Evolutionary conservation across 805 yeast species (phyloP).

Genomic region (Nakazawaea wyomingensis): DNA sequence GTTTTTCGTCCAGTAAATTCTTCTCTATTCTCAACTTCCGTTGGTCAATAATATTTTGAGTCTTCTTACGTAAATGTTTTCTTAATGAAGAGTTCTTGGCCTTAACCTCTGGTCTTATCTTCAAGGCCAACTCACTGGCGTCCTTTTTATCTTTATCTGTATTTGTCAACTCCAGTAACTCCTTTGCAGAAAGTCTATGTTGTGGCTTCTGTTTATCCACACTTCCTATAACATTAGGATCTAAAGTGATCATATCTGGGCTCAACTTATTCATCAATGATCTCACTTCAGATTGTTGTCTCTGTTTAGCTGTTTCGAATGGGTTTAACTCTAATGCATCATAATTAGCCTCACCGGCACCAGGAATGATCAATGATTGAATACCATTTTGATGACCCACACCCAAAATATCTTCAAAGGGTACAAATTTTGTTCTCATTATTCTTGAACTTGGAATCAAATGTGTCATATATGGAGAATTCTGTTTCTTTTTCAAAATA

Average conservation of each 20-base stretch:
- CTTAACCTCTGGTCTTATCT: conserved; percentile 61
- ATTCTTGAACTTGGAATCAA: conserved; percentile 72
- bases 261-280: conserved; percentile 78
- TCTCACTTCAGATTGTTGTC: conserved; percentile 91
- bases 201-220: conserved; percentile 67
- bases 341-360: conserved; percentile 96
- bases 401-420: conserved; percentile 95
- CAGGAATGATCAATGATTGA: conserved; percentile 87
- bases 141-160: conserved; percentile 28
- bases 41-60: conserved; percentile 80
- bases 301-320: conserved; percentile 83
- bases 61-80: conserved; percentile 74
- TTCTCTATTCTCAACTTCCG: conserved; percentile 73
- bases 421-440: conserved; percentile 69
- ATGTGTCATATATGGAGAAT: conserved; percentile 90
- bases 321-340: conserved; percentile 94
- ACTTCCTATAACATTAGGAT: conserved; percentile 82
- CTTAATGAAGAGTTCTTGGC: conserved; percentile 83
- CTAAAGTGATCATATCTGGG: conserved; percentile 89
- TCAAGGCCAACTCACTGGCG: conserved; percentile 45
- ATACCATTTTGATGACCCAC: conserved; percentile 78
- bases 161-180: conserved; percentile 39
- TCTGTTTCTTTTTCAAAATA: conserved; percentile 59
- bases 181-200: conserved; percentile 59
- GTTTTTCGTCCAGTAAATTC: conserved; percentile 70